Evolutionary conservation across 352 stramenopile species (phyloP).

Genomic region (Phytophthora cactorum): DNA sequence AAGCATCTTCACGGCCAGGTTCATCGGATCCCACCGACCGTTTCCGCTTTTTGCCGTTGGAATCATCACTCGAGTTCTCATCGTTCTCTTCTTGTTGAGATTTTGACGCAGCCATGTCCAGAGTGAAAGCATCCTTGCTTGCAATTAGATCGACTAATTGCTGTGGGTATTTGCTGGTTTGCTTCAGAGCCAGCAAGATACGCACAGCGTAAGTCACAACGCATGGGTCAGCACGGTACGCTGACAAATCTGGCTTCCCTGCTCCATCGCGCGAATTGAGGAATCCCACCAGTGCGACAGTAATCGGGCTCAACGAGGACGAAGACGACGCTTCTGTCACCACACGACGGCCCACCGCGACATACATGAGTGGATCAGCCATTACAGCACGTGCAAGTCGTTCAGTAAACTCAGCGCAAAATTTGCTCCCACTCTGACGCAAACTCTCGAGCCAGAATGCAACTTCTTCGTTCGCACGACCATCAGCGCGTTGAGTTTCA

Average conservation of each 20-base stretch:
- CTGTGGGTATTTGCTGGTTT: conserved; percentile 36
- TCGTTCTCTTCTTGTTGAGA: conserved; percentile 9
- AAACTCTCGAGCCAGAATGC: conserved; percentile 73
- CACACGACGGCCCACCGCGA: conserved; percentile 35
- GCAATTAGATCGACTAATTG: conserved; percentile 53
- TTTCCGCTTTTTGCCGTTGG: conserved; percentile 33
- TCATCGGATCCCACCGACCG: conserved; percentile 17
- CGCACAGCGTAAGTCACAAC: conserved; percentile 50
- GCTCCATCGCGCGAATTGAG: conserved; percentile 28
- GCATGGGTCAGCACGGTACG: conserved; percentile 32
- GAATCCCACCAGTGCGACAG: conserved; percentile 57
- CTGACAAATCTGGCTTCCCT: conserved; percentile 13
- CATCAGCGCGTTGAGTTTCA: conserved; percentile 10
- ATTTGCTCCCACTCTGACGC: conserved; percentile 32
- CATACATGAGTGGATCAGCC: conserved; percentile 56
- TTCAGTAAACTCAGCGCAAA: conserved; percentile 57
- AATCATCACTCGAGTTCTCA: conserved; percentile 8
- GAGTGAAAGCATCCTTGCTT: conserved; percentile 23
- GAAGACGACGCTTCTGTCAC: conserved; percentile 12
- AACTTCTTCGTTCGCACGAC: conserved; percentile 59
- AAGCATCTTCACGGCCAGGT: conserved; percentile 32
- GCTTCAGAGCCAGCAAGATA: conserved; percentile 49
- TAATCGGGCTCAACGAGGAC: conserved; percentile 51
- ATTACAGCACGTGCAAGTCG: conserved; percentile 48
- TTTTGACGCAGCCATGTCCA: conserved; percentile 5